Conservation (phyloP, 2,329 filamentous ascomycete genomes). For the Acrodontium crateriforme region DNA sequence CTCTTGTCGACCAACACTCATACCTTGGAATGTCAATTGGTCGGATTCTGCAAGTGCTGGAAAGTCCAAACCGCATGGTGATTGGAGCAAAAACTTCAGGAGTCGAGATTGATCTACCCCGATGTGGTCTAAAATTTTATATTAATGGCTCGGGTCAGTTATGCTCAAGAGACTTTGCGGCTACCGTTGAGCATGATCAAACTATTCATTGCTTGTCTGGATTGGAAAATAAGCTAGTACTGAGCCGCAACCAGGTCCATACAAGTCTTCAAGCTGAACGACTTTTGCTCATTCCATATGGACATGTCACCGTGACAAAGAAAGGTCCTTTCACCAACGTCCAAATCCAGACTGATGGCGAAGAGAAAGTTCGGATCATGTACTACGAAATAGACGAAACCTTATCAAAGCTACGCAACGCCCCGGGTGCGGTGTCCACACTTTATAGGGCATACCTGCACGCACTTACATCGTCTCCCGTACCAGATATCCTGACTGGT, state of each 20-base stretch:
- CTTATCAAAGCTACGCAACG: slow-evolving; percentile 44
- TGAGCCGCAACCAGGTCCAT: too few relatives aligned
- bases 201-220: slow-evolving; percentile 48
- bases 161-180: slow-evolving; percentile 10
- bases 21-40: slow-evolving; percentile 26
- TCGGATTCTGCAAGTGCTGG: slow-evolving; percentile 31
- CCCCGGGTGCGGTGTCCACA: slow-evolving; percentile 27
- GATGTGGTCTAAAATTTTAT: slow-evolving; percentile 11
- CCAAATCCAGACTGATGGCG: slow-evolving; percentile 19
- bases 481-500: slow-evolving; percentile 45
- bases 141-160: slow-evolving; percentile 5
- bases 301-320: slow-evolving; percentile 18
- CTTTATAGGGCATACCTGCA: slow-evolving; percentile 37
- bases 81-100: too few relatives aligned
- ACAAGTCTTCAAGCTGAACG: slow-evolving; percentile 23
- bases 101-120: slow-evolving; percentile 14
- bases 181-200: slow-evolving; percentile 36
- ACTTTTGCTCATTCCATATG: slow-evolving; percentile 37
- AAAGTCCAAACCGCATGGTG: slow-evolving; percentile 3
- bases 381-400: slow-evolving; percentile 43
- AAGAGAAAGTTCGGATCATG: slow-evolving; percentile 35
- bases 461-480: slow-evolving; percentile 43
- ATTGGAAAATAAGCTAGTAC: slow-evolving; percentile 43
- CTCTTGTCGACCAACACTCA: slow-evolving; percentile 1
- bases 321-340: slow-evolving; percentile 36